Conservation (phyloP, 768 basidiomycete species). For the Pulveroboletus ravenelii region DNA sequence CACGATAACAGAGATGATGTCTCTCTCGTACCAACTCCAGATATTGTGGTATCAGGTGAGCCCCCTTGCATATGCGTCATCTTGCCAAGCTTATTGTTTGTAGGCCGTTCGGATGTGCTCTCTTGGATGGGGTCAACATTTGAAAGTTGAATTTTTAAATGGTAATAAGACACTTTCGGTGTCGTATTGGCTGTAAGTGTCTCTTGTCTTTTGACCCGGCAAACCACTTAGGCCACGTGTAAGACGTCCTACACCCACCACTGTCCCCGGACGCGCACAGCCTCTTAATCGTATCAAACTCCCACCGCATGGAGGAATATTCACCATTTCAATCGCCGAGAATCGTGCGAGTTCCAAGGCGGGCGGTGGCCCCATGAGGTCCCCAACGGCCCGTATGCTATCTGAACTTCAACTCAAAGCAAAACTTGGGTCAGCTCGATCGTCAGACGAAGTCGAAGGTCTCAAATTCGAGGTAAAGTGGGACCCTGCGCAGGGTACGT, state of each 20-base stretch:
- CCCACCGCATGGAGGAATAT: conserved; percentile 63
- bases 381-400: conserved; percentile 50
- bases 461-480: conserved; percentile 67
- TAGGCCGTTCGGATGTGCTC: conserved; percentile 71
- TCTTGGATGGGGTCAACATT: conserved; percentile 81
- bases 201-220: conserved; percentile 6
- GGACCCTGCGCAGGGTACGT: conserved; percentile 66
- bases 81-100: background rate
- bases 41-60: conserved; percentile 75
- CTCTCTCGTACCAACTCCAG: conserved; percentile 88
- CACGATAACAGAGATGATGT: conserved; percentile 69
- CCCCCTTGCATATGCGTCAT: background rate
- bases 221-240: conserved; percentile 2
- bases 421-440: conserved; percentile 49
- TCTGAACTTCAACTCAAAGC: conserved; percentile 60
- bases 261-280: conserved; percentile 27
- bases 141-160: conserved; percentile 65
- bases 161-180: conserved; percentile 64
- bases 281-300: conserved; percentile 36
- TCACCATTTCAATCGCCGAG: conserved; percentile 69
- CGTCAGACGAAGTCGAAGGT: conserved; percentile 75
- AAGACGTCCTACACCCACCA: conserved; percentile 38
- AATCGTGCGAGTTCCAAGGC: conserved; percentile 36
- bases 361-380: conserved; percentile 45
- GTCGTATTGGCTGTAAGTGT: conserved; percentile 83